Base-by-base conservation (phyloP, 805 yeast genomes). In the Isabelozyma gotoi region DNA sequence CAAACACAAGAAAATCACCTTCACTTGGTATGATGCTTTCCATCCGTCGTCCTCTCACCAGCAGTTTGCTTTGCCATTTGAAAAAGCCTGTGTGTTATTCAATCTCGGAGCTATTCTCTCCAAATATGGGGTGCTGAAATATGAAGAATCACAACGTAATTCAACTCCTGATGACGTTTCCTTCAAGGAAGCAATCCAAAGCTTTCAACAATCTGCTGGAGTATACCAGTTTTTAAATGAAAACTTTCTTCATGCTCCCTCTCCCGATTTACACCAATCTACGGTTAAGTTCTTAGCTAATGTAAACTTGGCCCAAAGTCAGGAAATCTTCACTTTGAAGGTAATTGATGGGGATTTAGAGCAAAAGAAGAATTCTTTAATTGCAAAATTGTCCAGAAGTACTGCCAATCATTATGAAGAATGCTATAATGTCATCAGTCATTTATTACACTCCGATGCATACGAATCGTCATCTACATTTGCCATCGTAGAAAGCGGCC, bases 241-340 rank as follows among this genome's bases (percentile, higher is more conserved):
- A 51, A 87, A 85, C 62, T 92, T 92, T 63, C 67, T 90, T 38
- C 94, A 91, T 63, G 92, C 97, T 0, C 97, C 98, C 0, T 80
- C 90, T 3, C 69, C 75, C 4, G 99, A 92, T 62, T 67, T 91
- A 39, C 72, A 77, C 46, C 85, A 85, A 27, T 80, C 84, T 17
- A 81, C 88, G 0, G 79, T 88, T 7, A 73, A 74, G 34, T 83
- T 88, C 29, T 72, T 92, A 40, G 60, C 74, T 12, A 76, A 76
- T 49, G 61, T 91, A 42, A 81, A 85, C 80, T 68, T 89, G 43
- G 94, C 95, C 0, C 96, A 92, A 61, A 88, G 94, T 2, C 97
- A 91, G 59, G 97, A 94, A 51, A 76, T 85, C 5, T 91, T 92
- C 59, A 65, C 85, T 2, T 60, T 83, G 55, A 84, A 81, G 50